Conservation (phyloP, 2,329 filamentous ascomycete species). For the Didymella sp. region DNA sequence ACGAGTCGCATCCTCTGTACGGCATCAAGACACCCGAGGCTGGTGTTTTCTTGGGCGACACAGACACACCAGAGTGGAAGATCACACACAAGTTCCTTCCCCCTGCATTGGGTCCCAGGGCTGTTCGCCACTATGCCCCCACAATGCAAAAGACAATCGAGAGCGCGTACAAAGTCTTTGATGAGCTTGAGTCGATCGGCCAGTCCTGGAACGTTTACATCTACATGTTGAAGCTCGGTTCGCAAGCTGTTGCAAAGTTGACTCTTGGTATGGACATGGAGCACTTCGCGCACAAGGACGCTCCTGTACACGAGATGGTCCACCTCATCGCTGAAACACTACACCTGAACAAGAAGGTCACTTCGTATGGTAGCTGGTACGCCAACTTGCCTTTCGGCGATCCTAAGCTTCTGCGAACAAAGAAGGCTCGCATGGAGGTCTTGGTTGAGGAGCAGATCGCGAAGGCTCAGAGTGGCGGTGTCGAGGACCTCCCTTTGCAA, state of each 20-base stretch:
- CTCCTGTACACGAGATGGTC: constrained; percentile 61
- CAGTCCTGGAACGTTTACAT: constrained; percentile 59
- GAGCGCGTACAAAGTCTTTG: constrained; percentile 57
- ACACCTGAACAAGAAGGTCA: constrained; percentile 65
- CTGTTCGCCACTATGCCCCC: constrained; percentile 66
- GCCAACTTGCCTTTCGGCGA: constrained; percentile 64
- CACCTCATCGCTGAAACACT: constrained; percentile 59
- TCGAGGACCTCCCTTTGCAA: constrained; percentile 45
- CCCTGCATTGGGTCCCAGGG: constrained; percentile 65
- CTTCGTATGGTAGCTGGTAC: constrained; percentile 64
- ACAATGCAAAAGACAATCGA: constrained; percentile 65
- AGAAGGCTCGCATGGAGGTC: constrained; percentile 26
- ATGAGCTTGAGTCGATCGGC: constrained; percentile 56
- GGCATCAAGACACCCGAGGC: constrained; percentile 43
- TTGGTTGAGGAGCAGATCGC: constrained; percentile 27
- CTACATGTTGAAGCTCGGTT: constrained; percentile 59
- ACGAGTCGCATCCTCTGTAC: constrained; percentile 39
- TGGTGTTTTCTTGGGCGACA: constrained; percentile 53
- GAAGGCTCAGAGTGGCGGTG: constrained; percentile 21
- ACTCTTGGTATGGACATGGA: constrained; percentile 55
- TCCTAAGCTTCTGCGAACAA: constrained; percentile 46
- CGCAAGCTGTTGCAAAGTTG: constrained; percentile 55
- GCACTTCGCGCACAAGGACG: constrained; percentile 54
- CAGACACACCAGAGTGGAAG: constrained; percentile 59
- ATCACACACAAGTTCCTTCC: constrained; percentile 68